These are phyloP conservation scores for Kurtzmaniella fragi DNA, from an alignment of 805 yeast species.

Conservation along the genomic window DNA sequence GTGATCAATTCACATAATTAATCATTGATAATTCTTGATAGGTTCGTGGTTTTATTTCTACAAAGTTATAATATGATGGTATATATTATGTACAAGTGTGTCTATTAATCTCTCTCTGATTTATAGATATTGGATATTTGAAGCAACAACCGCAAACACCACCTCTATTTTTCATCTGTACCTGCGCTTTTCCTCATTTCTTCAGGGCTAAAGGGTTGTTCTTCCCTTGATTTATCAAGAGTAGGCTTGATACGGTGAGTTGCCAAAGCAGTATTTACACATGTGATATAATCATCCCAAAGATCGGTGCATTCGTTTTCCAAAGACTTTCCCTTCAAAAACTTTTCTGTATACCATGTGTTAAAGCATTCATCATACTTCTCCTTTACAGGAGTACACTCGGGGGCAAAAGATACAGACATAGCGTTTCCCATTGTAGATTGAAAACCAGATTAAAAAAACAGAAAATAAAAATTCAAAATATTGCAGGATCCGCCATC, in stretches of 20 bases:
- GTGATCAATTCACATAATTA: too few relatives aligned
- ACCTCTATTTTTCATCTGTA: slow-evolving; percentile 4
- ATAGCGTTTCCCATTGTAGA: slow-evolving; percentile 37
- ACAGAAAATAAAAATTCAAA: background rate
- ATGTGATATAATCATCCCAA: slow-evolving; percentile 85
- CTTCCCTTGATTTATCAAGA: slow-evolving; percentile 83
- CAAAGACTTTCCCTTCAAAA: slow-evolving; percentile 47
- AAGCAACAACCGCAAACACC: too few relatives aligned
- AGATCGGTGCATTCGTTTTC: slow-evolving; percentile 87
- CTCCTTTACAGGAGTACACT: slow-evolving; percentile 82
- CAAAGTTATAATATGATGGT: too few relatives aligned
- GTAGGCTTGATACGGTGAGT: slow-evolving; percentile 75
- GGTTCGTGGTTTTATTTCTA: too few relatives aligned
- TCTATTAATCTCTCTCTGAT: too few relatives aligned
- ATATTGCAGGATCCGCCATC: background rate
- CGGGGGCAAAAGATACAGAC: slow-evolving; percentile 88
- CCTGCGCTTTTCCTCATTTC: slow-evolving; percentile 24
- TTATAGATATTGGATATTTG: too few relatives aligned
- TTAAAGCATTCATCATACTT: slow-evolving; percentile 92
- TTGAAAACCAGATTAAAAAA: background rate
- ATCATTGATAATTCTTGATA: too few relatives aligned
- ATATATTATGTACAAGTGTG: too few relatives aligned
- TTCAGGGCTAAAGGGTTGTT: slow-evolving; percentile 64
- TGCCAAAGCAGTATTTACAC: slow-evolving; percentile 68
- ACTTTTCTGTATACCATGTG: slow-evolving; percentile 90